phyloP scores from a whole-genome alignment of 2,329 filamentous ascomycete genomes.

The Aureobasidium sp. region DNA sequence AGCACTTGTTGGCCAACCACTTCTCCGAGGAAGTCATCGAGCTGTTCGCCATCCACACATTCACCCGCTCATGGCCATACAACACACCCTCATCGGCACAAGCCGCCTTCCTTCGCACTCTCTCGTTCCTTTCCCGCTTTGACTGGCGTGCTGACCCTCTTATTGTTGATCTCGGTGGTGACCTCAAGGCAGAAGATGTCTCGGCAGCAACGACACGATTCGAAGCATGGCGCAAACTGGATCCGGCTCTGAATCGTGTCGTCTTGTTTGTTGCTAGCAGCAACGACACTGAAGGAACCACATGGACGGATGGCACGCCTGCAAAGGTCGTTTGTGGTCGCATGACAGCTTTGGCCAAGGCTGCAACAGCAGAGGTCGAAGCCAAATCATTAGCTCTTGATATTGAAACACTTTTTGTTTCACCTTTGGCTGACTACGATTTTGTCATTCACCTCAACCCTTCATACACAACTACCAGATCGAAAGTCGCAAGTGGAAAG shows the following conservation, averaged over 20 bases:
- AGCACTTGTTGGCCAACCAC: conserved; percentile 71
- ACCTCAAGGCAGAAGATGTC: conserved; percentile 56
- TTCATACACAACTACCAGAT: conserved; percentile 39
- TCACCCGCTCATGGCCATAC: conserved; percentile 79
- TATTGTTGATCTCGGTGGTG: conserved; percentile 60
- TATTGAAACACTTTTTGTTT: conserved; percentile 59
- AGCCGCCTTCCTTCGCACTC: conserved; percentile 72
- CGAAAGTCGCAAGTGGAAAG: conserved; percentile 35
- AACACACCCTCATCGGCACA: conserved; percentile 65
- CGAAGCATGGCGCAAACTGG: conserved; percentile 77
- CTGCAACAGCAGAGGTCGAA: conserved; percentile 55
- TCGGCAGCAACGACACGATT: conserved; percentile 63
- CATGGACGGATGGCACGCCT: conserved; percentile 69
- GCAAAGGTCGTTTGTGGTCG: conserved; percentile 77
- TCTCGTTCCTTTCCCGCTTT: conserved; percentile 77
- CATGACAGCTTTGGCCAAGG: conserved; percentile 73
- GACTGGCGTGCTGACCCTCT: conserved; percentile 84
- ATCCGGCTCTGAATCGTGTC: conserved; percentile 78
- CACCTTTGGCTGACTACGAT: conserved; percentile 71
- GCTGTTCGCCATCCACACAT: conserved; percentile 69
- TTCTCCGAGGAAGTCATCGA: conserved; percentile 77
- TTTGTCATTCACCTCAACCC: conserved; percentile 68
- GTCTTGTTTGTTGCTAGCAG: conserved; percentile 77
- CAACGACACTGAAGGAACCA: conserved; percentile 67
- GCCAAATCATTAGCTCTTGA: conserved; percentile 31